Conservation (phyloP, 176 grass and related monocot genomes). For the Phragmites australis region DNA sequence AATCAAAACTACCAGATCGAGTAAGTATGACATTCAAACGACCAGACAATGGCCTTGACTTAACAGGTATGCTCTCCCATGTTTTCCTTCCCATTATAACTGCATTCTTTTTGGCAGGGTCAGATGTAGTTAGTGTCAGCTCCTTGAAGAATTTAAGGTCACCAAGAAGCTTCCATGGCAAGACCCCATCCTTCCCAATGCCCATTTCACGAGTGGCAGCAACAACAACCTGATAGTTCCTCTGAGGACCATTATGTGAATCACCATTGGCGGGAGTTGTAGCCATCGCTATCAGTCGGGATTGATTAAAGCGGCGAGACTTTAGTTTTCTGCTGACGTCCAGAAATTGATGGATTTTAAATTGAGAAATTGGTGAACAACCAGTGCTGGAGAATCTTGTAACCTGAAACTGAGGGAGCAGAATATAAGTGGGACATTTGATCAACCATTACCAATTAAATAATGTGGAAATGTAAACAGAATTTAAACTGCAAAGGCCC, state of each 20-base stretch:
- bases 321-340: neutral
- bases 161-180: conserved; percentile 79
- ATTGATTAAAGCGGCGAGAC: neutral
- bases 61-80: conserved; percentile 77
- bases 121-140: conserved; percentile 64
- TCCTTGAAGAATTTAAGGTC: conserved; percentile 88
- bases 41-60: conserved; percentile 66
- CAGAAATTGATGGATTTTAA: neutral
- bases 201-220: conserved; percentile 81
- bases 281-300: conserved; percentile 30
- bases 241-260: conserved; percentile 33
- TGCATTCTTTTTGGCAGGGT: conserved; percentile 82
- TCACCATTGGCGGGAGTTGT: conserved; percentile 32
- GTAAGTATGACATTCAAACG: conserved; percentile 82
- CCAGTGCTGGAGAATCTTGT: conserved; percentile 7
- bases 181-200: conserved; percentile 71
- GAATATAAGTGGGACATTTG: neutral
- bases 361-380: conserved; percentile 3
- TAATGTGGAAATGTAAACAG: neutral
- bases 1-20: conserved; percentile 75
- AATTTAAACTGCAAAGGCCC: neutral
- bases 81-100: conserved; percentile 92
- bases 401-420: conserved; percentile 30
- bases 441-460: conserved; percentile 4
- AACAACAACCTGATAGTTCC: conserved; percentile 74